Base-by-base conservation (phyloP, 495 filamentous ascomycete genomes). In the Trichodelitschia bisporula region DNA sequence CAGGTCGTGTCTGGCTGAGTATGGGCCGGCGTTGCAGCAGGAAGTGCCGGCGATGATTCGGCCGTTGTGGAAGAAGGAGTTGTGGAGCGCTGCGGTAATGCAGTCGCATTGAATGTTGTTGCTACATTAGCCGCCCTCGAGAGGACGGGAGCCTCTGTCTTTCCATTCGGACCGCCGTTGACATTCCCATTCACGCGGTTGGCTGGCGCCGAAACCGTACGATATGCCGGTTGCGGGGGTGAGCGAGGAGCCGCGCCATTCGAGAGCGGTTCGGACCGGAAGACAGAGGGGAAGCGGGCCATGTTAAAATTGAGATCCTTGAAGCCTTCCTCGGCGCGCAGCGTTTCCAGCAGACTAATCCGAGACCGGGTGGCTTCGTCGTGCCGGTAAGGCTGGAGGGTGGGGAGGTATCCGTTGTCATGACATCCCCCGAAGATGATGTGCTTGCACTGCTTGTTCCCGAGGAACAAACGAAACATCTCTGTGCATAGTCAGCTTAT, bases 341-440 rank as follows among this genome's bases (percentile, higher is more conserved):
- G 36, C 4, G 47, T 42, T 35, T 52, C 45, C 16, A 54, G 41
- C 9, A 54, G 35, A 0, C 43, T 50, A 15, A 54, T 46, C 8
- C 44, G 39, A 5, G 33, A 30, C 10, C 38, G 33, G 15, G 34
- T 45, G 17, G 28, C 32, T 8, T 23, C n/a, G 20, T 49, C 36
- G 26, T 43, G 38, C 26, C 43, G 43, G 41, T 47, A 51, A 9
- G 36, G 34, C 26, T 52, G 49, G 26, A 52, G 35, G 15, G 45
- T 44, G 6, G 46, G 43, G 19, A 54, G 37, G 33, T 54, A 54
- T 5, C 50, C 50, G 29, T 45, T 43, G 38, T 54, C 50, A 21
- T 49, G 47, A 19, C 42, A 46, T 19, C 49, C 49, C 13, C 49
- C 49, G 32, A 54, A 52, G 31, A 50, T 43, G 26, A 54, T 47